phyloP scores from a whole-genome alignment of 2,329 filamentous ascomycete genomes.

The Chrysoporthe puriensis region DNA sequence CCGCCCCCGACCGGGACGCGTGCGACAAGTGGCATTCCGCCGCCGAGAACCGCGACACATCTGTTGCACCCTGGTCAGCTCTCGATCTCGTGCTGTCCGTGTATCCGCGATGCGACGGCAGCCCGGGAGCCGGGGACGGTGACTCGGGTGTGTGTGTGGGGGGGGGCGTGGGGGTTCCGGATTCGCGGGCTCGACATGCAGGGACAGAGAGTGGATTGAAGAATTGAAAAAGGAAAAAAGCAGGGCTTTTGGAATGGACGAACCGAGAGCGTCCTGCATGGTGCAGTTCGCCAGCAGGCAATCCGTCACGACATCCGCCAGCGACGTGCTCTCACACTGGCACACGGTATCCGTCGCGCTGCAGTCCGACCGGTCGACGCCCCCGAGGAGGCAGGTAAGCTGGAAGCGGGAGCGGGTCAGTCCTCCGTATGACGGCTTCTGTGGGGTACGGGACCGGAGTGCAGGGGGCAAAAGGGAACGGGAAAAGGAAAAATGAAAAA shows the following conservation, averaged over 20 bases:
- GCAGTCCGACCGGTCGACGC: constrained; percentile 16
- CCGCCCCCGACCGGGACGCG: constrained; percentile 14
- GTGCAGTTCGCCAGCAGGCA: constrained; percentile 27
- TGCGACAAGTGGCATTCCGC: constrained; percentile 14
- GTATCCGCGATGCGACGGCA: background rate
- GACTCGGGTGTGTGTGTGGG: background rate
- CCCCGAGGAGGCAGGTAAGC: constrained; percentile 23
- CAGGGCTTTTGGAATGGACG: background rate
- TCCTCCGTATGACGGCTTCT: background rate
- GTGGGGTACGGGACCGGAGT: background rate
- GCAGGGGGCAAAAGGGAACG: background rate
- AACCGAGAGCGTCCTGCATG: constrained; percentile 24
- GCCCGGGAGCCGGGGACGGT: background rate
- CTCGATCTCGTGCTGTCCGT: background rate
- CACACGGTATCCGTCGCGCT: constrained; percentile 8
- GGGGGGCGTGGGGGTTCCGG: background rate
- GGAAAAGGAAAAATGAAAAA: background rate
- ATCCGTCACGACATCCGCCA: constrained; percentile 8
- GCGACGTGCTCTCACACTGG: constrained; percentile 18
- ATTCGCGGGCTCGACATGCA: background rate
- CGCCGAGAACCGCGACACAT: constrained; percentile 17
- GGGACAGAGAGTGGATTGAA: background rate
- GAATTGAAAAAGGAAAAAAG: background rate
- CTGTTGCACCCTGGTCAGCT: background rate
- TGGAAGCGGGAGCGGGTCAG: constrained; percentile 13